Evolutionary conservation across 2,329 filamentous ascomycete species (phyloP).

Genomic region (Colletotrichum paranaense): DNA sequence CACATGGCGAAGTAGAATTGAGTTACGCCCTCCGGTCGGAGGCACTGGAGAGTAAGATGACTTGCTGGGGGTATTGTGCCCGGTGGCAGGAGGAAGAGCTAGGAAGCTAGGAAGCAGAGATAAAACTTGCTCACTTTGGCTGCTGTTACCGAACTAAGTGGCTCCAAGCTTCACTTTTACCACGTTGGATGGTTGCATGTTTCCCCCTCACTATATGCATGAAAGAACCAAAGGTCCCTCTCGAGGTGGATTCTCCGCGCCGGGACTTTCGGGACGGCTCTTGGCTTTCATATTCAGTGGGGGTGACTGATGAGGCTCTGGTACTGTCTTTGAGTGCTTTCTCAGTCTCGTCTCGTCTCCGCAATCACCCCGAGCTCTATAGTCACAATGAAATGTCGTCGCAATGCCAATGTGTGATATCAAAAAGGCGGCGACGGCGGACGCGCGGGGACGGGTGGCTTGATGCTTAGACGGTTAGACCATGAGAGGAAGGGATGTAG

Average conservation of each 20-base stretch:
- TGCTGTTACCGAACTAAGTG: not conserved
- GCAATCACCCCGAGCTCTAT: not conserved
- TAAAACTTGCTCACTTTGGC: constrained; percentile 14
- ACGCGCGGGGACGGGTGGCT: not conserved
- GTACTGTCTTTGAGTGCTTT: not conserved
- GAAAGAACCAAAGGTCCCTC: not conserved
- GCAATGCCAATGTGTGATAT: not conserved
- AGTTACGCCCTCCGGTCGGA: not conserved
- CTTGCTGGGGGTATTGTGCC: not conserved
- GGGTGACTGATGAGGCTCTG: not conserved
- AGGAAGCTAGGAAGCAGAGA: not conserved
- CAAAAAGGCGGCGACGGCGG: not conserved
- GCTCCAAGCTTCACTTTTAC: not conserved
- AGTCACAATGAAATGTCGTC: not conserved
- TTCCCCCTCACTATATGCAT: not conserved
- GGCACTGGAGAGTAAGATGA: not conserved
- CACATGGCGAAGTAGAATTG: not conserved
- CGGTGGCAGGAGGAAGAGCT: not conserved
- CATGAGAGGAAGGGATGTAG: constrained; percentile 1
- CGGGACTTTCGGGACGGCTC: not conserved
- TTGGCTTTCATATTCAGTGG: not conserved
- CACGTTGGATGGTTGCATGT: not conserved
- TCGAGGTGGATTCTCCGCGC: not conserved
- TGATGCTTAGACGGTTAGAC: not conserved
- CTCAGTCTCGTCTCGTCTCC: not conserved